Evolutionary conservation across 2,329 filamentous ascomycete genomes (phyloP), one percentile per base, ranked within the genome.

Genomic region (Clathrospora elynae): DNA sequence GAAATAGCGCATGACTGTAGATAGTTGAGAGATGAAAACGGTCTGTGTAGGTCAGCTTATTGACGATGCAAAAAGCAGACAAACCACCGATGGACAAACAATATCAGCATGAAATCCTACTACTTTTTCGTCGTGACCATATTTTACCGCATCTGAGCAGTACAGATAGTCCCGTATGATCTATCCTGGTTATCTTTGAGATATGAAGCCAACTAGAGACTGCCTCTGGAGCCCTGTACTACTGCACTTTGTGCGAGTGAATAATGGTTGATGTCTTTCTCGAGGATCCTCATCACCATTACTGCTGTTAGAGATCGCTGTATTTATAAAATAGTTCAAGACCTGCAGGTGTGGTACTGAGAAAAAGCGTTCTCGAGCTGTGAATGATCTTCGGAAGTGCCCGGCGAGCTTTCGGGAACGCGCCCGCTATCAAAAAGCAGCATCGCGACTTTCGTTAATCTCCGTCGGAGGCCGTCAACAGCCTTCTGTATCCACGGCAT

Each of bases 371-470:
- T 16, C 24, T 17, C 22, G n/a, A 30, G 24, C 9, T 22, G 19
- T 26, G 14, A 24, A 25, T 29, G 34, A 14, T 19, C 36, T 40
- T 48, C 52, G 52, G 53, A 43, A 42, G 26, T 31, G 34, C 19
- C 44, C 53, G 50, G 47, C 39, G 42, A 28, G 37, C 40, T 18
- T 7, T 36, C 48, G 41, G 32, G 12, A 19, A 39, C 23, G 25
- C 12, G 17, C 8, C 41, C 30, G 25, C 20, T 41, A 44, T 51
- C 50, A 37, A 37, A 44, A 42, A 44, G 38, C 34, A 51, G 44
- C 53, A 57, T 63, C 53, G 22, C 47, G 35, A 50, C 28, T 51
- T 52, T 61, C 62, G 57, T 51, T 42, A 46, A 16, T 66, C 57
- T 49, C 62, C 62, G 51, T 22, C n/a, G 38, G 31, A 45, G 42